Evolutionary conservation across 2,329 filamentous ascomycete genomes (phyloP), one percentile per base, ranked within the genome.

Genomic region (Sporothrix brasiliensis): DNA sequence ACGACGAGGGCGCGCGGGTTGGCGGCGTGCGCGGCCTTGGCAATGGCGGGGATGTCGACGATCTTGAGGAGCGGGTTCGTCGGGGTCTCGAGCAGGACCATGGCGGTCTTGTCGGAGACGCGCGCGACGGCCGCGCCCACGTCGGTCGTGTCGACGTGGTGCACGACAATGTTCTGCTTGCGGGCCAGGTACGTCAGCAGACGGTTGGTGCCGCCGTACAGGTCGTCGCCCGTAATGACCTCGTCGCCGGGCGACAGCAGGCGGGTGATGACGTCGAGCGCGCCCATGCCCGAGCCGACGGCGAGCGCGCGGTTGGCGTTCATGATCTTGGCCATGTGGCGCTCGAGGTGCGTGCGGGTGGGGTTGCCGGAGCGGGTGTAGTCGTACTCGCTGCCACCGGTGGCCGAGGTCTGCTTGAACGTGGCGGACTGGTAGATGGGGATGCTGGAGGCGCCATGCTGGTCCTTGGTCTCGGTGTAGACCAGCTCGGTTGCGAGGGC

Each of bases 51-150:
- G 72, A 99, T 91, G 79, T 99, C 95, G 76, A 96, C 93, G 75
- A 99, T 94, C 83, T 99, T 99, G 85, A 99, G 98, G 65, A 99
- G 83, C 6, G 95, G 96, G 81, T 99, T 99, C 39, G 95, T 99
- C 2, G 96, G 95, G 0, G 94, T 97, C 81, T 99, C 95, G 30
- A 99, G 87, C 50, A 99, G 85, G 0, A 99, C 93, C 92, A 99
- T 97, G 75, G 93, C 88, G 0, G 95, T 99, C 83, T 95, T 97
- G 67, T 86, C 82, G 67, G 85, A 91, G 67, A 98, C 80, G 5
- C 91, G 88, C 16, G 85, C 82, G 75, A 84, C 83, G 53, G 98
- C 92, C 54, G 85, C 86, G 50, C 91, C 89, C 21, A 91, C 85
- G 60, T 88, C 84, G 50, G 95, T 99, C 11, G 95, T 97, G 81